Evolutionary conservation across 2,329 filamentous ascomycete genomes (phyloP), one percentile per base, ranked within the genome.

Genomic region (Penicillium palitans): DNA sequence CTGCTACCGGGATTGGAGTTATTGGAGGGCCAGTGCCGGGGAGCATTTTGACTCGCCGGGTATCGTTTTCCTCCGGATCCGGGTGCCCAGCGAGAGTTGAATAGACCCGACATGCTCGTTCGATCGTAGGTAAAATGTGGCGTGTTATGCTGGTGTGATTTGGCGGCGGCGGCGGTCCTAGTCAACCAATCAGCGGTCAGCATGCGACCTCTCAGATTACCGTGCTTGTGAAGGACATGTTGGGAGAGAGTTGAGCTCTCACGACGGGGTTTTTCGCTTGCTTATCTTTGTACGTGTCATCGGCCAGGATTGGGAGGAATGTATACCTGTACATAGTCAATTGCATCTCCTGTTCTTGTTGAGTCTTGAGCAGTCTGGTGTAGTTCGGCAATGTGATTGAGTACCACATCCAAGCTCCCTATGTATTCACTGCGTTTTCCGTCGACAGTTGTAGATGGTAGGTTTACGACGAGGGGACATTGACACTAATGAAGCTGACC

Each of bases 81-180:
- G 10, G 67, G 67, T 17, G 67, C 67, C 67, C 67, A 69, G 61
- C 66, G 66, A 40, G 67, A 69, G 57, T 59, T 60, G 55, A 67
- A 58, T 15, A 69, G 63, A 49, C 51, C 51, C n/a, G 51, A 45
- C 51, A 53, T 53, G 40, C 37, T 42, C 49, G 40, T 53, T 46
- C 29, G 35, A 51, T 51, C 47, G 50, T 12, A 37, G 40, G 29
- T 53, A 35, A 46, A 46, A 19, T 27, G 51, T 24, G 51, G 40
- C 51, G 51, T 25, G 51, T 25, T 45, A 31, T 35, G 39, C 35
- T 24, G n/a, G 7, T 53, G 51, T 19, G 51, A 19, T 27, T 35
- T 27, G 21, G 51, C 10, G 51, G 31, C n/a, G 37, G 40, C n/a
- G 12, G 51, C 15, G 40, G 29, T 12, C 19, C 29, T 37, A 27